Percentiles rank a stretch among this genome's conserved stretches.
phyloP scores from a whole-genome alignment of 306 rosid species.

The Macrotyloma uniflorum region DNA sequence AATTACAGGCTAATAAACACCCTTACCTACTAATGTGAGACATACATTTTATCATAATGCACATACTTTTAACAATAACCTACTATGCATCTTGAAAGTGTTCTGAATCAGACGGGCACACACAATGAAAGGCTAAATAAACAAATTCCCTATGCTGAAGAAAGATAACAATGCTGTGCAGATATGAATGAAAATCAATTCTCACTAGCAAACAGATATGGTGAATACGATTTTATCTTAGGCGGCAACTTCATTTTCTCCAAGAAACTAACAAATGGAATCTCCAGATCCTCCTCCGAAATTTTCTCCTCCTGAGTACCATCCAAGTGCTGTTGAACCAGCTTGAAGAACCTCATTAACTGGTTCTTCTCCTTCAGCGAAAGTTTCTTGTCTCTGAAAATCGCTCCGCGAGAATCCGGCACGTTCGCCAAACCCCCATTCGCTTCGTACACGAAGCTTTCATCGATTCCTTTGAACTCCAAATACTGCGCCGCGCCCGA shows the following conservation, averaged over 20 bases:
- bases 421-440: constrained; percentile 60
- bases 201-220: constrained; percentile 55
- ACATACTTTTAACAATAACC: background rate
- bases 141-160: background rate
- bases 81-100: background rate
- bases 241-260: constrained; percentile 73
- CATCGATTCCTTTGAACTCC: constrained; percentile 78
- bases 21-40: background rate
- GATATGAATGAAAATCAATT: constrained; percentile 37
- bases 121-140: background rate
- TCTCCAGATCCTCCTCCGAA: constrained; percentile 80
- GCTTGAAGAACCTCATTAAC: constrained; percentile 87
- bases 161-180: background rate
- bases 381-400: constrained; percentile 78
- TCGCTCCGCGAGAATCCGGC: constrained; percentile 89
- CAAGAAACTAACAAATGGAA: constrained; percentile 70
- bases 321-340: constrained; percentile 76
- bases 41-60: background rate
- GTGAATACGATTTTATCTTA: constrained; percentile 85
- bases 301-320: constrained; percentile 46
- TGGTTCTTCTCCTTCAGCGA: constrained; percentile 77
- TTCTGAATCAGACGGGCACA: constrained; percentile 15
- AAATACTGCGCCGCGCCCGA: constrained; percentile 65
- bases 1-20: background rate
- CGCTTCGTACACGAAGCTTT: constrained; percentile 58